Conservation (phyloP, 1,284 basidiomycete genomes). For the Marasmius sp. region DNA sequence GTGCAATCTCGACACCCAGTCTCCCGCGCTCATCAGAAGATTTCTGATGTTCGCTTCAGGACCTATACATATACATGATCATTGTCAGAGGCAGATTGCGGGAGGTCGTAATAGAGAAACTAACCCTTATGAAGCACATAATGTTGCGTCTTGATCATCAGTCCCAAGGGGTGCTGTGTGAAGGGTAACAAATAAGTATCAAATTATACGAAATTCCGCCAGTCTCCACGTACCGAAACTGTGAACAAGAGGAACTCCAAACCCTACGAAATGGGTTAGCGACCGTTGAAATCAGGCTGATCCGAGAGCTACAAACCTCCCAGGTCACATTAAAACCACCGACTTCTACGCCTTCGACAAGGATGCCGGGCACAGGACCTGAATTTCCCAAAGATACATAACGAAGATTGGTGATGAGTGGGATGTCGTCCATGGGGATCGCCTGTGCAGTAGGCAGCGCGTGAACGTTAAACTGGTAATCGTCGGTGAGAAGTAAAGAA, state of each 20-base stretch:
- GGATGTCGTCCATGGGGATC: conserved; percentile 46
- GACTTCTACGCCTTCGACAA: conserved; percentile 51
- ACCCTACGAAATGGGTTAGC: conserved; percentile 20
- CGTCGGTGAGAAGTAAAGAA: conserved; percentile 54
- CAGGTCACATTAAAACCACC: conserved; percentile 58
- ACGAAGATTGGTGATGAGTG: conserved; percentile 45
- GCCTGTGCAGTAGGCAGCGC: conserved; percentile 48
- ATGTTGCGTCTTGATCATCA: conserved; percentile 33
- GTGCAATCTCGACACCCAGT: conserved; percentile 52
- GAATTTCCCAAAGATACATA: conserved; percentile 49
- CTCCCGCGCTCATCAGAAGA: conserved; percentile 53
- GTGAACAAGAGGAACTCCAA: conserved; percentile 43
- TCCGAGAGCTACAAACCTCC: conserved; percentile 40
- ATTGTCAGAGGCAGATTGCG: neutral
- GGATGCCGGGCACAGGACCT: conserved; percentile 47
- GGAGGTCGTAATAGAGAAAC: neutral
- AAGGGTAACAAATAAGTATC: neutral
- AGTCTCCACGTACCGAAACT: conserved; percentile 31
- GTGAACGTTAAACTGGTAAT: conserved; percentile 46
- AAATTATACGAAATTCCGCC: too few relatives aligned
- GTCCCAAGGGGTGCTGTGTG: conserved; percentile 45
- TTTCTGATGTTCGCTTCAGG: conserved; percentile 51
- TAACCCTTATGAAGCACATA: conserved; percentile 59
- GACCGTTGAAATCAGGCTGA: neutral
- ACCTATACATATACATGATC: conserved; percentile 30